Percentiles rank a stretch among this genome's conserved stretches.
Conservation (phyloP, 108 stramenopile genomes). For the Schizochytrium sp. region DNA sequence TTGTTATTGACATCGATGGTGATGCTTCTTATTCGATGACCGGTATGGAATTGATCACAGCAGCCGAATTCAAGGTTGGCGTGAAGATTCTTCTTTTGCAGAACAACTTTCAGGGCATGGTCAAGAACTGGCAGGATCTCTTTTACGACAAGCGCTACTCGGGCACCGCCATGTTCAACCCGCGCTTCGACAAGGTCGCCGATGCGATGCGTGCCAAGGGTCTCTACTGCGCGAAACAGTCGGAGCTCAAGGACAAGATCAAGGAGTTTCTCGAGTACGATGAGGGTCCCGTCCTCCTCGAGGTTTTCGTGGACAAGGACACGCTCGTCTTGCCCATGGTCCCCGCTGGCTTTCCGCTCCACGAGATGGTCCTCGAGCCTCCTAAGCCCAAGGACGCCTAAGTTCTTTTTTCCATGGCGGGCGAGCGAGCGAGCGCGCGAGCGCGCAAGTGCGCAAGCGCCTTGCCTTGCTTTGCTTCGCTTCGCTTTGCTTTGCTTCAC, state of each 20-base stretch:
- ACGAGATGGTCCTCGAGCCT: background rate
- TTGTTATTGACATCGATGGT: conserved; percentile 70
- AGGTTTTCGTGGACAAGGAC: background rate
- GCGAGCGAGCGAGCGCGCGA: too few species aligned
- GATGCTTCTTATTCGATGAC: conserved; percentile 90
- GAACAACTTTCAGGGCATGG: conserved; percentile 86
- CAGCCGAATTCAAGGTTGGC: conserved; percentile 68
- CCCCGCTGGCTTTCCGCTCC: background rate
- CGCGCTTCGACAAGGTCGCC: conserved; percentile 65
- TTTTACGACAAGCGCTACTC: conserved; percentile 77
- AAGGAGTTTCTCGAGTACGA: conserved; percentile 69
- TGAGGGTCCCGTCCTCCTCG: background rate
- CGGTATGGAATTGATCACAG: conserved; percentile 75
- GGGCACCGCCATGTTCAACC: conserved; percentile 69
- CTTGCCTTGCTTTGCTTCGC: too few species aligned
- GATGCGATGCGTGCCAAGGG: conserved; percentile 67
- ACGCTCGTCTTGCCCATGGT: background rate
- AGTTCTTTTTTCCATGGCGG: too few species aligned
- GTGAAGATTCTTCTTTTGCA: conserved; percentile 78
- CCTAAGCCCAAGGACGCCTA: background rate
- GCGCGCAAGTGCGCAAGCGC: too few species aligned
- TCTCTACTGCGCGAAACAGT: conserved; percentile 60
- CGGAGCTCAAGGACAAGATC: conserved; percentile 69
- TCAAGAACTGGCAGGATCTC: conserved; percentile 81
- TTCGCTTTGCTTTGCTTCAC: too few species aligned